Base-by-base conservation (phyloP, 2,329 filamentous ascomycete species). In the Cladorrhinum sp. region DNA sequence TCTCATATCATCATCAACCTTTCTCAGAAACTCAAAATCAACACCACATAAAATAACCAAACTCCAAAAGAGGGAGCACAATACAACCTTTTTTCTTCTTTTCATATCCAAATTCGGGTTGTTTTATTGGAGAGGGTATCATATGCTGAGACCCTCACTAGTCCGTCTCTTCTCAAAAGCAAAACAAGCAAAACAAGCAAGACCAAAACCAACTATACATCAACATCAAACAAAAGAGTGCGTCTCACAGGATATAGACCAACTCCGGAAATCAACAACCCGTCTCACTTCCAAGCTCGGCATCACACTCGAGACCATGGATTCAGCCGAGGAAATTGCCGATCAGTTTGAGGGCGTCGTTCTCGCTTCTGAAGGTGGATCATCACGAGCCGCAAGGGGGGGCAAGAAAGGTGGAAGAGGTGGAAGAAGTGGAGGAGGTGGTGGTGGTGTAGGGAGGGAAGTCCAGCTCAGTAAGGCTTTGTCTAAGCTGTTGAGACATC, bases 401-500 rank as follows among this genome's bases (percentile, higher is more conserved):
- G 66, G 71, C 13, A 41, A 66, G 22, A 23, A 66, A 67, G 25
- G 56, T 8, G 58, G 64, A 2, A 49, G 63, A 2, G 50, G 63
- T 1, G 50, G 64, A 4, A 67, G 75, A 2, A 65, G 73, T 2
- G 70, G 74, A 0, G 70, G 73, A 0, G 67, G 72, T 1, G 25
- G 24, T 24, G 16, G 22, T 16, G 69, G 72, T 1, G 69, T 73
- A 0, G 70, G 71, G 3, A 69, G 70, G 50, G 77, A 81, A 20
- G 73, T 80, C 20, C 74, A 77, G 58, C 72, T 85, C 50, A 85
- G 82, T 7, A 81, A 77, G 65, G 81, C 82, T 10, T 72, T 86
- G 50, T 85, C 82, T 16, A 75, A 71, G 64, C 73, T 86, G 52
- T 70, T 86, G 61, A 72, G 84, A 29, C 84, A 86, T 64, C 82